A percentile compares a stretch with the other conserved stretches of the same genome.
These are phyloP conservation scores for Fusarium euwallaceae DNA, from an alignment of 2,329 filamentous ascomycete species.

Conservation along the genomic window DNA sequence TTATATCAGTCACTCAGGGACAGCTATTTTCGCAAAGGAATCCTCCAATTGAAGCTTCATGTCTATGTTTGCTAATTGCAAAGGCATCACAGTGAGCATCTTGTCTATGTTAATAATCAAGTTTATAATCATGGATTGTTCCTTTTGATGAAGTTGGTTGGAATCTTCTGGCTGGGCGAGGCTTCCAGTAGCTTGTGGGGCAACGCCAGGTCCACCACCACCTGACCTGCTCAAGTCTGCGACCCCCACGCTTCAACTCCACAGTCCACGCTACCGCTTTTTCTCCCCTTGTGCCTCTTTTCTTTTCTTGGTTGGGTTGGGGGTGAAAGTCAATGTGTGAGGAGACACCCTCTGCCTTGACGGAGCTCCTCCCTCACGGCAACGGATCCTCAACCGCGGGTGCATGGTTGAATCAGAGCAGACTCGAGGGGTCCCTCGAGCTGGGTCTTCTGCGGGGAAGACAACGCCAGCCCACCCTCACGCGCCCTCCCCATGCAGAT, in stretches of 20 bases:
- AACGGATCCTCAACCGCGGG: constrained; percentile 7
- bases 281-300: constrained; percentile 27
- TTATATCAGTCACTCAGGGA: background rate
- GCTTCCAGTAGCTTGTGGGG: constrained; percentile 13
- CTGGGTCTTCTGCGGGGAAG: constrained; percentile 16
- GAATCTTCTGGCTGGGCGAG: constrained; percentile 30
- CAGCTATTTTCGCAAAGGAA: background rate
- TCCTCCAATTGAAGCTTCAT: background rate
- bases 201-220: constrained; percentile 22
- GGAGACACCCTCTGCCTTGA: constrained; percentile 1
- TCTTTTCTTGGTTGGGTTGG: constrained; percentile 4
- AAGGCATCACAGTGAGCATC: background rate
- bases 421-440: background rate
- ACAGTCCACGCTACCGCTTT: constrained; percentile 33
- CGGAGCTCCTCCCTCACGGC: constrained; percentile 7
- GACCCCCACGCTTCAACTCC: constrained; percentile 36
- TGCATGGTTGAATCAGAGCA: constrained; percentile 8
- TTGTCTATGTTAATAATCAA: background rate
- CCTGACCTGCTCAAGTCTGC: constrained; percentile 27
- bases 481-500: constrained; percentile 1
- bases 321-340: background rate
- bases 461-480: background rate
- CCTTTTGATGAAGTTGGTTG: constrained; percentile 8
- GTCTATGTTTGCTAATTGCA: background rate
- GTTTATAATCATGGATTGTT: background rate